Evolutionary conservation across 2,329 filamentous ascomycete genomes (phyloP).

Genomic region (Diaporthe destruens): DNA sequence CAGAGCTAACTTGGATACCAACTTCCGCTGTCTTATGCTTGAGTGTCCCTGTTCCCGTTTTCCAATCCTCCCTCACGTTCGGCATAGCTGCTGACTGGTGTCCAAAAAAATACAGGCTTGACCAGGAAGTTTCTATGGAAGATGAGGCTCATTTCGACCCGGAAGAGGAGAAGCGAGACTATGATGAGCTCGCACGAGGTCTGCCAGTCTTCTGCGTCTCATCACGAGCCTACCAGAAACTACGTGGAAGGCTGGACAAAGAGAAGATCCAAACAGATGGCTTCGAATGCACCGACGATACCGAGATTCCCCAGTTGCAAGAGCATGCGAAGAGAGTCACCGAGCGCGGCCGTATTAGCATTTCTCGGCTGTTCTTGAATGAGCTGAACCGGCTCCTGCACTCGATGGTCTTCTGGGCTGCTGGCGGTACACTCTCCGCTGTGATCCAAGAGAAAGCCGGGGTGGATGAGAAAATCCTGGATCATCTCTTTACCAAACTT

Average conservation of each 20-base stretch:
- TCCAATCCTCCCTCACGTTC: not conserved
- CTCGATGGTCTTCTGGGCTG: slow-evolving; percentile 61
- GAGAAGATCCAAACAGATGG: slow-evolving; percentile 63
- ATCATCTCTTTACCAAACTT: not conserved
- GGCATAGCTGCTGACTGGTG: not conserved
- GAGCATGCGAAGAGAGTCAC: slow-evolving; percentile 71
- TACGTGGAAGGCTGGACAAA: slow-evolving; percentile 66
- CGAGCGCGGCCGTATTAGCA: slow-evolving; percentile 48
- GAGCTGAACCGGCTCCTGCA: slow-evolving; percentile 63
- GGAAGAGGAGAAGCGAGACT: slow-evolving; percentile 67
- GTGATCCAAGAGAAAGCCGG: not conserved
- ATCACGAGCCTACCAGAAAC: slow-evolving; percentile 71
- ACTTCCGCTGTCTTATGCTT: too few relatives aligned
- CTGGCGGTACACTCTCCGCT: slow-evolving; percentile 4
- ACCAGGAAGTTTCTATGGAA: slow-evolving; percentile 64
- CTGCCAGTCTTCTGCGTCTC: slow-evolving; percentile 76
- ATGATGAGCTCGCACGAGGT: slow-evolving; percentile 65
- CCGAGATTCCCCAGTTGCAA: slow-evolving; percentile 70
- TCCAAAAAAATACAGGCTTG: slow-evolving; percentile 54
- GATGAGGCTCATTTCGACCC: slow-evolving; percentile 68
- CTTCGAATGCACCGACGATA: slow-evolving; percentile 65
- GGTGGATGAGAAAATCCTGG: not conserved
- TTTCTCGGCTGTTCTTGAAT: slow-evolving; percentile 63
- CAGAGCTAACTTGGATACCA: too few relatives aligned
- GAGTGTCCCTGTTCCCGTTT: too few relatives aligned